Percentiles rank a stretch among this genome's conserved stretches.
phyloP scores from a whole-genome alignment of 176 grass and related monocot genomes.

The Aechmea fasciata region DNA sequence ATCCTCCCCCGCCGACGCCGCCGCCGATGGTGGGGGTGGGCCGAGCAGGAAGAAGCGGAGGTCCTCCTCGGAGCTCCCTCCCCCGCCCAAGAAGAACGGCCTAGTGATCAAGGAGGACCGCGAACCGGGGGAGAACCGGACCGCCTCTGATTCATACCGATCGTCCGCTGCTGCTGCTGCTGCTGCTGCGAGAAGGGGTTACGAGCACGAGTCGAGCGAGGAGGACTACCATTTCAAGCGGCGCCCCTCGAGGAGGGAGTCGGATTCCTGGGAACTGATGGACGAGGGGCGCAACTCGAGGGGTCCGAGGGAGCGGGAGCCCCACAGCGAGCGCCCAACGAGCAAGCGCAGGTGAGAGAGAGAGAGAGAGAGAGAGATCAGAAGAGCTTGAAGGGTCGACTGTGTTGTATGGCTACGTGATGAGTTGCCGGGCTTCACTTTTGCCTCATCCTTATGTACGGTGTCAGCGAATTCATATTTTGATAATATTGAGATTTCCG shows the following conservation, averaged over 20 bases:
- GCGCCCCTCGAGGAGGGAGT: slow-evolving; percentile 48
- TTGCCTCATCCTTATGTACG: too few species aligned
- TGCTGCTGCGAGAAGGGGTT: background rate
- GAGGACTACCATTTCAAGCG: slow-evolving; percentile 94
- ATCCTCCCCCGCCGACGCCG: background rate
- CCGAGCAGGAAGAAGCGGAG: slow-evolving; percentile 47
- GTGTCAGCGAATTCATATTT: too few species aligned
- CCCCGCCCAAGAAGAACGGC: slow-evolving; percentile 24
- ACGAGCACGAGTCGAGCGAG: slow-evolving; percentile 24
- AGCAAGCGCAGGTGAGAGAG: background rate
- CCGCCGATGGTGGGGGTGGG: slow-evolving; percentile 17
- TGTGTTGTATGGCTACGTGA: too few species aligned
- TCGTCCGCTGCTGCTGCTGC: too few species aligned
- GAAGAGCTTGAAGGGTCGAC: background rate
- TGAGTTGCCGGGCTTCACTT: too few species aligned
- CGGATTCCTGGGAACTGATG: slow-evolving; percentile 27
- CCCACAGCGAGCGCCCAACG: slow-evolving; percentile 5
- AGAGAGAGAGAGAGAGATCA: background rate
- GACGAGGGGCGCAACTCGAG: slow-evolving; percentile 28
- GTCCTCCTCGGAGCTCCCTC: slow-evolving; percentile 34
- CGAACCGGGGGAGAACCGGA: background rate
- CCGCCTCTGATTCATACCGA: too few species aligned
- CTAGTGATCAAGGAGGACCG: slow-evolving; percentile 16
- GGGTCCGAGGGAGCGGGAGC: slow-evolving; percentile 24
- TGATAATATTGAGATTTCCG: too few species aligned